phyloP scores from a whole-genome alignment of 768 basidiomycete species.

The Agaricus subrufescens region DNA sequence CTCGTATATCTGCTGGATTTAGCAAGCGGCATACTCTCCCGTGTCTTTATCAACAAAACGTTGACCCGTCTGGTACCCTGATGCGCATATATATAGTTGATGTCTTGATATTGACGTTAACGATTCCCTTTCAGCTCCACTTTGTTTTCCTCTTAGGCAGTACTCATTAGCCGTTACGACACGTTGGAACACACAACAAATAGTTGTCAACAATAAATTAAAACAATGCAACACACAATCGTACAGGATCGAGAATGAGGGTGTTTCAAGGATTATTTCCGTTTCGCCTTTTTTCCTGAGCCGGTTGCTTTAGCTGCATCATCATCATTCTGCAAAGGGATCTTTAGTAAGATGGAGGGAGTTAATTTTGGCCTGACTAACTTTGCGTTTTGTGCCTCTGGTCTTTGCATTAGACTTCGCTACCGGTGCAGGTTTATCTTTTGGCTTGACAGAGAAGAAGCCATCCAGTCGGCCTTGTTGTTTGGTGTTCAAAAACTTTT shows the following conservation, averaged over 20 bases:
- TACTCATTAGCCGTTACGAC: too few relatives aligned
- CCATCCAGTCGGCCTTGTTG: constrained; percentile 96
- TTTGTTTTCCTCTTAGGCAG: too few relatives aligned
- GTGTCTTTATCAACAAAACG: too few relatives aligned
- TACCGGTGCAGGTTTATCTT: constrained; percentile 35
- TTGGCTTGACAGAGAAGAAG: constrained; percentile 80
- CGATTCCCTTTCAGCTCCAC: too few relatives aligned
- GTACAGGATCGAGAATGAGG: neutral
- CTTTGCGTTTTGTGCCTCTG: constrained; percentile 53
- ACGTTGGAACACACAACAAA: too few relatives aligned
- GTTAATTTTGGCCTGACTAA: constrained; percentile 15
- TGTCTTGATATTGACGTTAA: too few relatives aligned
- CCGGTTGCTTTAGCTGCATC: constrained; percentile 30
- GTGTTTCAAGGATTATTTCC: constrained; percentile 6
- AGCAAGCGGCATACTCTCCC: too few relatives aligned
- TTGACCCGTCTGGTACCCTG: too few relatives aligned
- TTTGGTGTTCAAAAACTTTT: constrained; percentile 81
- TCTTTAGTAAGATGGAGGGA: neutral
- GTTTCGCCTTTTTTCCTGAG: constrained; percentile 4
- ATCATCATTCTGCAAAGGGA: constrained; percentile 28
- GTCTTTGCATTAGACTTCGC: constrained; percentile 20
- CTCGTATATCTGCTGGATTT: too few relatives aligned
- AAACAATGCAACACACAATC: constrained; percentile 1
- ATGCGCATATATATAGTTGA: too few relatives aligned
- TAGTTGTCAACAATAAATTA: neutral